Conservation (phyloP, 345 rosid genomes). For the Geranium brycei region DNA sequence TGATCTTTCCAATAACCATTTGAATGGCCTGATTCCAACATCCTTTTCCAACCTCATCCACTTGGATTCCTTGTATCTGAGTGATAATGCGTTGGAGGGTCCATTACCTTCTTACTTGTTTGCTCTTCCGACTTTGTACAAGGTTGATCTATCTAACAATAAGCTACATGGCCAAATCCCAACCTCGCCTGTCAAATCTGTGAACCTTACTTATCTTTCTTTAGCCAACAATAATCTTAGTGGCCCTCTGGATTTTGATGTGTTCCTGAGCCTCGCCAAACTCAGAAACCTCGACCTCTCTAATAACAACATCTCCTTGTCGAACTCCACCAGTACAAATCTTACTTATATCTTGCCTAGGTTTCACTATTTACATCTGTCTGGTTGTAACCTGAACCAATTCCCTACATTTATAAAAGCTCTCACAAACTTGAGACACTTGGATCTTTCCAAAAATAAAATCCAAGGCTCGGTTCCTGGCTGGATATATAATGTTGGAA, state of each 20-base stretch:
- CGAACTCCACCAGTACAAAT: not conserved
- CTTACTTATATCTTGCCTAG: not conserved
- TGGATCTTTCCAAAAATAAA: slow-evolving; percentile 11
- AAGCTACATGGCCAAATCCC: slow-evolving; percentile 7
- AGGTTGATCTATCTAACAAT: not conserved
- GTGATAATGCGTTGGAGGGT: not conserved
- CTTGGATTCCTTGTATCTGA: not conserved
- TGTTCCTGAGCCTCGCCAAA: not conserved
- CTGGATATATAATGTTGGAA: not conserved
- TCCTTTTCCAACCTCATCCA: not conserved
- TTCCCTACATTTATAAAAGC: slow-evolving; percentile 8
- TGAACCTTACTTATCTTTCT: not conserved
- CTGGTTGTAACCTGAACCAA: slow-evolving; percentile 4
- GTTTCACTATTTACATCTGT: not conserved
- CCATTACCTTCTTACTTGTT: not conserved
- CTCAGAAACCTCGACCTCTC: not conserved
- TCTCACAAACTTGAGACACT: not conserved
- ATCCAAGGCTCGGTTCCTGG: slow-evolving; percentile 14
- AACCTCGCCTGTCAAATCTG: slow-evolving; percentile 5
- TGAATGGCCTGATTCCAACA: not conserved
- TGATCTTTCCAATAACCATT: not conserved
- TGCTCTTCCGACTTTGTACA: not conserved
- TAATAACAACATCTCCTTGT: not conserved
- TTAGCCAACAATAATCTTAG: not conserved
- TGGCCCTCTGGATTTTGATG: not conserved